Evolutionary conservation across 2,329 filamentous ascomycete genomes (phyloP).

Genomic region (Coccinonectria pachysandricola): DNA sequence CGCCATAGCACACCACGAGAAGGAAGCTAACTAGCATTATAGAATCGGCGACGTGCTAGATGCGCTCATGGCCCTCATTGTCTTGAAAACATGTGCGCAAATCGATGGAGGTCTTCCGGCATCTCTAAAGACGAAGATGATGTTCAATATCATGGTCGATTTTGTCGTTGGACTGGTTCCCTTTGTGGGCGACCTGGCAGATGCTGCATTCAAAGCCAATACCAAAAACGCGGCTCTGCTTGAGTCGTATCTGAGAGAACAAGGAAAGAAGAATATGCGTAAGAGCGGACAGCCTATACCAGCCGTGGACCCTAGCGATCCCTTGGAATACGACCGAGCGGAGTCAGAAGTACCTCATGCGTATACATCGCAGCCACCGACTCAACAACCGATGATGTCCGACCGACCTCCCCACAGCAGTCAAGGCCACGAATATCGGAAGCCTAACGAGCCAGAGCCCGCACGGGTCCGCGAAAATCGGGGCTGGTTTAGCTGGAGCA

Average conservation of each 20-base stretch:
- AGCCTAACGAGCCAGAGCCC: slow-evolving; percentile 17
- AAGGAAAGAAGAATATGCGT: slow-evolving; percentile 49
- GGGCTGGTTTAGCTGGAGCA: slow-evolving; percentile 20
- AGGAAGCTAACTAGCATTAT: slow-evolving; percentile 10
- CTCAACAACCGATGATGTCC: slow-evolving; percentile 15
- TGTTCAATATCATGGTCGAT: slow-evolving; percentile 67
- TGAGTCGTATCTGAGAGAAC: slow-evolving; percentile 56
- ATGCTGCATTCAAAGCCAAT: slow-evolving; percentile 65
- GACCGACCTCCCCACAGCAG: slow-evolving; percentile 13
- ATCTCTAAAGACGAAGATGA: slow-evolving; percentile 57
- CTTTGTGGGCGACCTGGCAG: slow-evolving; percentile 64
- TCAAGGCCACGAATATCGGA: no score
- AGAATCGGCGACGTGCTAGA: slow-evolving; percentile 70
- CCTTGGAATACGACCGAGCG: slow-evolving; percentile 38
- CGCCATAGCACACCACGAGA: no score
- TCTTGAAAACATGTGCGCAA: slow-evolving; percentile 61
- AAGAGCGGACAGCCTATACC: slow-evolving; percentile 36
- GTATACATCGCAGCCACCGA: slow-evolving; percentile 18
- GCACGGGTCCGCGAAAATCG: slow-evolving; percentile 19
- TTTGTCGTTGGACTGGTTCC: slow-evolving; percentile 66
- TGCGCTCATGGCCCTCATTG: slow-evolving; percentile 60
- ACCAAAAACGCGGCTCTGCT: slow-evolving; percentile 64
- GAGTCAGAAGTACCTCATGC: slow-evolving; percentile 17
- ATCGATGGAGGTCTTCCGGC: slow-evolving; percentile 67
- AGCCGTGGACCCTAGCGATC: slow-evolving; percentile 40